Conservation (phyloP, 139 green algal genomes). For the Pleodorina starrii region DNA sequence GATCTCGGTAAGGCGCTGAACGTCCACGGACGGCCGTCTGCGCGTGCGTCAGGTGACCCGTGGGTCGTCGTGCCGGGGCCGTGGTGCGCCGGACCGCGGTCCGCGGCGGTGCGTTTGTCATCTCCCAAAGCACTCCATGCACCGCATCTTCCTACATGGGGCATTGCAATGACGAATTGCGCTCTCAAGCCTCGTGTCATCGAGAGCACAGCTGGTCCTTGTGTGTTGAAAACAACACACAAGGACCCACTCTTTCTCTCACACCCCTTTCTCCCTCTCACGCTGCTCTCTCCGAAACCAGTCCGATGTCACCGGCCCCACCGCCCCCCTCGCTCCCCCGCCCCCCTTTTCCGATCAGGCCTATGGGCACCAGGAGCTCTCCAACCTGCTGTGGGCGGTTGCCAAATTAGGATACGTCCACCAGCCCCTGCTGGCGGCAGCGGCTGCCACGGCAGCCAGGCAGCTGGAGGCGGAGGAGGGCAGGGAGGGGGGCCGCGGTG, state of each 20-base stretch:
- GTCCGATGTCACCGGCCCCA: no score
- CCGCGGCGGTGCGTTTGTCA: background rate
- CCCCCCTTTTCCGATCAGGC: background rate
- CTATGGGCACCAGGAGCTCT: conserved; percentile 55
- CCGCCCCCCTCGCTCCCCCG: background rate
- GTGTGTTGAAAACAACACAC: no score
- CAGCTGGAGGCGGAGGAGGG: conserved; percentile 49
- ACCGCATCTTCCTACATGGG: background rate
- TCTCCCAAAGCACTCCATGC: background rate
- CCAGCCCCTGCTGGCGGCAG: background rate
- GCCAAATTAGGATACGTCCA: conserved; percentile 61
- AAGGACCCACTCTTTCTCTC: no score
- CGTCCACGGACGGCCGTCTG: background rate
- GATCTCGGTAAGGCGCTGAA: background rate
- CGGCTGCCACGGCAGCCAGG: background rate
- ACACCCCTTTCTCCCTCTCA: no score
- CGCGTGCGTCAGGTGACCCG: background rate
- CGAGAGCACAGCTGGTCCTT: no score
- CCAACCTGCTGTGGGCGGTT: conserved; percentile 75
- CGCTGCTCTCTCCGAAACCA: no score
- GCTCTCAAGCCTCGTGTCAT: no score
- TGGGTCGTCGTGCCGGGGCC: background rate
- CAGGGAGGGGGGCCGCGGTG: no score
- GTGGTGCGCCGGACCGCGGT: background rate
- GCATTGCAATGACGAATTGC: no score